phyloP scores from a whole-genome alignment of 257 asterid genomes.

The Ajuga chamaepitys region DNA sequence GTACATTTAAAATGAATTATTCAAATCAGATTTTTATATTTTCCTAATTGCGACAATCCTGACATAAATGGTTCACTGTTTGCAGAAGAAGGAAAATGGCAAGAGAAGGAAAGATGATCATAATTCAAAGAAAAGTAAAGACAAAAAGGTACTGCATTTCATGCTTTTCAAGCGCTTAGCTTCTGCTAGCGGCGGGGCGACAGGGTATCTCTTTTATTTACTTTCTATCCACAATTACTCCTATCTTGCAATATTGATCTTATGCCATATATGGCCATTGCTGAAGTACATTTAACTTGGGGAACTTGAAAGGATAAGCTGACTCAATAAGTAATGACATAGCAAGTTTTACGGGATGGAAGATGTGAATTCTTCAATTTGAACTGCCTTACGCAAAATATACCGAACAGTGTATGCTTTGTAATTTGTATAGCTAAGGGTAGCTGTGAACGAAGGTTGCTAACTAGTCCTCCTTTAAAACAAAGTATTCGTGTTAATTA shows the following conservation, averaged over 20 bases:
- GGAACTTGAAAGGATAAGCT: background rate
- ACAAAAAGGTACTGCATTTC: constrained; percentile 58
- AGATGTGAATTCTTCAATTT: background rate
- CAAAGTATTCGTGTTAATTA: background rate
- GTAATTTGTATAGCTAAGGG: background rate
- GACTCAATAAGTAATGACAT: background rate
- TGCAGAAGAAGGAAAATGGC: constrained; percentile 87
- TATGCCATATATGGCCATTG: background rate
- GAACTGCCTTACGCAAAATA: background rate
- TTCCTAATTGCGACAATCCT: constrained; percentile 1
- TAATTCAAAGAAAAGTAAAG: constrained; percentile 61
- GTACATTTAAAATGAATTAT: background rate
- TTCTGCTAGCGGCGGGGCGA: no score
- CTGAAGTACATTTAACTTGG: background rate
- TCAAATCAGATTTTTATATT: background rate
- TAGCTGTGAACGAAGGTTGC: background rate
- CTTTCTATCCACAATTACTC: background rate
- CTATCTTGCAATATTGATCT: background rate
- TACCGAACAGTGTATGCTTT: background rate
- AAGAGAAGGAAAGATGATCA: constrained; percentile 91
- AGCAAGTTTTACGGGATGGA: background rate
- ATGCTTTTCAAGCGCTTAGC: constrained; percentile 6
- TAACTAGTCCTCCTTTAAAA: background rate
- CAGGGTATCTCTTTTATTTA: no score
- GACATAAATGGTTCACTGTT: constrained; percentile 17